Base-by-base conservation (phyloP, 1,139 yeast genomes). In the Kazachstania sp. region DNA sequence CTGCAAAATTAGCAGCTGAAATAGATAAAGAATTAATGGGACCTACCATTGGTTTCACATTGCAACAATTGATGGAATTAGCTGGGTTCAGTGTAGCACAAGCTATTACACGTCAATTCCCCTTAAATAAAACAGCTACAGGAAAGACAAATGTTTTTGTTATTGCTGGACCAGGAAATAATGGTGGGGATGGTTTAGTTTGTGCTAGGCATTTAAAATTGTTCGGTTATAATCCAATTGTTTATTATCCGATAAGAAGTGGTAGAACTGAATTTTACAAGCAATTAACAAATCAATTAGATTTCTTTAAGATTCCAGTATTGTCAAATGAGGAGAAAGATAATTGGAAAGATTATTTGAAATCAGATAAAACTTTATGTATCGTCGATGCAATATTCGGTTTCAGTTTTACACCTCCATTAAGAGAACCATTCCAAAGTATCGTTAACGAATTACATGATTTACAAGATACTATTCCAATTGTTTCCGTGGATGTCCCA, bases 41-140 rank as follows among this genome's bases (percentile, higher is more conserved):
- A 8, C 67, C 83, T 0, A 80, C 80, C 2, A 78, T 68, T 26
- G 86, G 92, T 2, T 92, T 84, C 68, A 84, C 96, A 23, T 75
- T 92, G 47, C 97, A 90, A 62, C 98, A 92, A 60, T 69, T 92
- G 68, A 90, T 92, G 98, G 98, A 92, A 67, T 71, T 92, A 44
- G 98, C 98, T 0, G 98, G 98, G 0, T 72, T 90, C 30, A 80
- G 97, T 1, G 97, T 90, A 11, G 97, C 98, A 4, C 87, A 88
- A 57, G 88, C 95, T 0, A 74, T 90, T 1, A 79, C 77, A 59
- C 74, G 73, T 49, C 73, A 81, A 36, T 85, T 92, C 8, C 84
- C 86, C 7, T 57, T 65, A 28, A 46, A 47, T 18, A 51, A 52
- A 29, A 19, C 31, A 18, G 9, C 29, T n/a, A 42, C 37, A 8